Base-by-base conservation (phyloP, 2,329 filamentous ascomycete species). In the Tolypocladium endophyticum region DNA sequence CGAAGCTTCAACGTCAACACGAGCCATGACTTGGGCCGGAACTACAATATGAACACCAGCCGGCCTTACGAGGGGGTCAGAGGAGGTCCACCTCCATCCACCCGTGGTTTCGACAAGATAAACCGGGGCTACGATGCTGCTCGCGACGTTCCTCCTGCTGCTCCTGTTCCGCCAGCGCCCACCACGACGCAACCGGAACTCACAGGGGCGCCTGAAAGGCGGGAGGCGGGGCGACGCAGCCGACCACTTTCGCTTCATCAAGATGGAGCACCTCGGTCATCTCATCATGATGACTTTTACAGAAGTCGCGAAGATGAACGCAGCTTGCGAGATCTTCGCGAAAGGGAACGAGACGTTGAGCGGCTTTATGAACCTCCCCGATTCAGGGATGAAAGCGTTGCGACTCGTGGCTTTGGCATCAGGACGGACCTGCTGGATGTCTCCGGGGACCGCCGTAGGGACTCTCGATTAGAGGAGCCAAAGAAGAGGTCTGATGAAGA, bases 31-130 rank as follows among this genome's bases (percentile, higher is more conserved):
- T 63, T 77, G 25, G 70, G 68, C 57, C 78, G 77, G 25, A 73
- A 72, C 35, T 79, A 77, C 61, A 76, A 75, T 57, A 65, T 64
- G 38, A 71, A 67, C 56, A 67, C 64, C 20, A 70, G 62, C 61
- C 71, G 72, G 6, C 69, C 68, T 8, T 74, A 77, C 60, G 78
- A 80, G 18, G 30, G 50, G 23, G 69, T 64, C 50, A 68, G 73
- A 30, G 71, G 80, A 38, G 79, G 81, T 0, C 88, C 87, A 2
- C 88, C 89, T 12, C 87, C 87, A 5, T 83, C 86, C 6, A 89
- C 85, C 3, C 79, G 87, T 65, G 88, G 86, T 0, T 84, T 91
- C 63, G 88, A 90, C 65, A 88, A 84, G 72, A 82, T 89, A 63
- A 82, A 82, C 64, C 76, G 81, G 60, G 55, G 74, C 8, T 83